Conservation (phyloP, 2,329 filamentous ascomycete genomes). For the Botrytis porri region DNA sequence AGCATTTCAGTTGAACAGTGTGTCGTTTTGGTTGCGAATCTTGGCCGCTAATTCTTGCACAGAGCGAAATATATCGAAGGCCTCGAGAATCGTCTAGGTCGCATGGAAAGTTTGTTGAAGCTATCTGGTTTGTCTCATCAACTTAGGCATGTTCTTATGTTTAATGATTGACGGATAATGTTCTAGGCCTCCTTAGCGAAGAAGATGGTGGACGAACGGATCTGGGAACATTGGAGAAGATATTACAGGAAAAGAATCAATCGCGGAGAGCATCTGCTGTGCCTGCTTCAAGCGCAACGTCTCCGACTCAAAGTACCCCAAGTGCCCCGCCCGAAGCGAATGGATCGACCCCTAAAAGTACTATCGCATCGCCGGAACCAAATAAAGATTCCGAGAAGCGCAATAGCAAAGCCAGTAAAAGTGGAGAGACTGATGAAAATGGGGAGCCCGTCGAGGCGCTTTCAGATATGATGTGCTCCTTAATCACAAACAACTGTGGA, state of each 20-base stretch:
- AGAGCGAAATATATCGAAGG: conserved; percentile 98
- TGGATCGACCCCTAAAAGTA: conserved; percentile 44
- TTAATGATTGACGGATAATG: conserved; percentile 25
- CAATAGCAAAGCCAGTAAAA: conserved; percentile 30
- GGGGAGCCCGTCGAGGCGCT: conserved; percentile 78
- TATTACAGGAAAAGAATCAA: conserved; percentile 55
- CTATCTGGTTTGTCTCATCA: conserved; percentile 61
- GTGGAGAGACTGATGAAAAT: conserved; percentile 45
- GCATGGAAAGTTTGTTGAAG: conserved; percentile 89
- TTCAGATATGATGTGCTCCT: conserved; percentile 98
- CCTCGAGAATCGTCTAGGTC: conserved; percentile 87
- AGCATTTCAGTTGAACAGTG: conserved; percentile 30
- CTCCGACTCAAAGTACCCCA: conserved; percentile 45
- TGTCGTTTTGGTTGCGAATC: conserved; percentile 27
- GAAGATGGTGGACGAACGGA: conserved; percentile 85
- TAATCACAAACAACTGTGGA: conserved; percentile 91
- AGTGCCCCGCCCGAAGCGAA: conserved; percentile 39
- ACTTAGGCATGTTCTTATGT: background rate
- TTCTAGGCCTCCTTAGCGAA: conserved; percentile 71
- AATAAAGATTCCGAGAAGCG: conserved; percentile 30
- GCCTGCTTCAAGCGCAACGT: conserved; percentile 33
- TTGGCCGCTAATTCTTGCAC: conserved; percentile 32
- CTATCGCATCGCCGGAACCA: conserved; percentile 49
- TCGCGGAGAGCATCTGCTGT: conserved; percentile 34
- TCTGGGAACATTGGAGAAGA: conserved; percentile 81